A percentile compares a stretch with the other conserved stretches of the same genome.
phyloP scores from a whole-genome alignment of 176 grass and related monocot genomes.

The Eragrostis nindensis region DNA sequence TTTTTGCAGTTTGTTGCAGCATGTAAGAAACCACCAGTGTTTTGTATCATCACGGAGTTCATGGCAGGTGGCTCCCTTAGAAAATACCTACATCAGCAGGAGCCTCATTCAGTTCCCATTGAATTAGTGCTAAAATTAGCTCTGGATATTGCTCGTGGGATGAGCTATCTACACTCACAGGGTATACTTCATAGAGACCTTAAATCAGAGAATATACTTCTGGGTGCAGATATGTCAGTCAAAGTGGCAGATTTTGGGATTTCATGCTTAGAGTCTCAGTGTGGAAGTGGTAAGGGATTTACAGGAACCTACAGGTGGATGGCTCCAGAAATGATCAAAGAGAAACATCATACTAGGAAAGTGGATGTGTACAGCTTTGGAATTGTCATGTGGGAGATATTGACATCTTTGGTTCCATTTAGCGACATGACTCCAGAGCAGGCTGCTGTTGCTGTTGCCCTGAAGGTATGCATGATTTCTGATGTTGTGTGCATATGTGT shows the following conservation, averaged over 20 bases:
- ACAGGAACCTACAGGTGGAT: constrained; percentile 97
- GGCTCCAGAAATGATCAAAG: constrained; percentile 98
- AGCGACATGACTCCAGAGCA: constrained; percentile 93
- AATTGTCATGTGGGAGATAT: constrained; percentile 91
- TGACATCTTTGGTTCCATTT: constrained; percentile 88
- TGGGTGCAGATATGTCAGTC: constrained; percentile 87
- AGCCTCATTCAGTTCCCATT: constrained; percentile 77
- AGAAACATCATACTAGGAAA: constrained; percentile 92
- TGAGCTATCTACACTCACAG: constrained; percentile 92
- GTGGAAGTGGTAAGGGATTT: constrained; percentile 84
- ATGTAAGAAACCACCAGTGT: constrained; percentile 95
- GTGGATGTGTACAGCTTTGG: constrained; percentile 98
- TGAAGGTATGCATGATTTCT: constrained; percentile 72
- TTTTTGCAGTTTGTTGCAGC: constrained; percentile 89
- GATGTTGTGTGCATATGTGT: not conserved
- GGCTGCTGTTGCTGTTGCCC: constrained; percentile 89
- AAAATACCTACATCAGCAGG: constrained; percentile 94
- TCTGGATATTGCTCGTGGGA: constrained; percentile 93
- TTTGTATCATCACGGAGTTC: constrained; percentile 96
- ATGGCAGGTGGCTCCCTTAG: constrained; percentile 95
- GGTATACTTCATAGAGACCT: constrained; percentile 97
- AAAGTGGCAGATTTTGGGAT: constrained; percentile 99
- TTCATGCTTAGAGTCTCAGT: constrained; percentile 92
- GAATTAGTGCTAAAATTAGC: constrained; percentile 77
- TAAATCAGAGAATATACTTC: constrained; percentile 98